A percentile compares a stretch with the other conserved stretches of the same genome.
Conservation (phyloP, 371 early-diverging fungal genomes). For the Mucor racemosus region DNA sequence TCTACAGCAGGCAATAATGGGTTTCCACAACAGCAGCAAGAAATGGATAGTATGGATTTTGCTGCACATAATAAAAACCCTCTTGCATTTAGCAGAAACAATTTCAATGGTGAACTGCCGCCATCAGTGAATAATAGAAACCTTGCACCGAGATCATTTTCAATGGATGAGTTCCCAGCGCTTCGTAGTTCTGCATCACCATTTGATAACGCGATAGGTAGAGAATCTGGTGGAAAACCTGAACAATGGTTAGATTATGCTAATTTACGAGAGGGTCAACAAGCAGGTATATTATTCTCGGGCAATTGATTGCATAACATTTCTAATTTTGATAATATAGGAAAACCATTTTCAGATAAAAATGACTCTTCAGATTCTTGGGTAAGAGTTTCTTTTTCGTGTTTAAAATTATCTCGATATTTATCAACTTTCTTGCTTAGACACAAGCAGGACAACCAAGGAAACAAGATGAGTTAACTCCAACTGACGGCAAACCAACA, state of each 20-base stretch:
- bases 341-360: conserved; percentile 29
- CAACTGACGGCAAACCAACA: conserved; percentile 27
- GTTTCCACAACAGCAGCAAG: conserved; percentile 34
- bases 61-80: conserved; percentile 20
- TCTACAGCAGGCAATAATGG: conserved; percentile 44
- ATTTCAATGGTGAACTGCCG: conserved; percentile 25
- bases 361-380: conserved; percentile 29
- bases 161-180: conserved; percentile 58
- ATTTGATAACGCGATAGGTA: conserved; percentile 39
- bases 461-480: conserved; percentile 26
- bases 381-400: conserved; percentile 15
- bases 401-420: background rate
- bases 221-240: conserved; percentile 34
- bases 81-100: conserved; percentile 20
- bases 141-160: conserved; percentile 49
- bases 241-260: conserved; percentile 49
- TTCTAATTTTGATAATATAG: conserved; percentile 1
- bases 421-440: conserved; percentile 3
- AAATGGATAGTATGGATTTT: conserved; percentile 18
- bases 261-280: conserved; percentile 35
- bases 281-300: conserved; percentile 1
- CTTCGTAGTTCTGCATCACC: conserved; percentile 41
- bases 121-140: conserved; percentile 35
- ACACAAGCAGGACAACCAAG: conserved; percentile 17
- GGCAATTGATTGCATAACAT: background rate